A percentile compares a stretch with the other conserved stretches of the same genome.
Conservation (phyloP, 2,329 filamentous ascomycete genomes). For the Byssochlamys sp. region DNA sequence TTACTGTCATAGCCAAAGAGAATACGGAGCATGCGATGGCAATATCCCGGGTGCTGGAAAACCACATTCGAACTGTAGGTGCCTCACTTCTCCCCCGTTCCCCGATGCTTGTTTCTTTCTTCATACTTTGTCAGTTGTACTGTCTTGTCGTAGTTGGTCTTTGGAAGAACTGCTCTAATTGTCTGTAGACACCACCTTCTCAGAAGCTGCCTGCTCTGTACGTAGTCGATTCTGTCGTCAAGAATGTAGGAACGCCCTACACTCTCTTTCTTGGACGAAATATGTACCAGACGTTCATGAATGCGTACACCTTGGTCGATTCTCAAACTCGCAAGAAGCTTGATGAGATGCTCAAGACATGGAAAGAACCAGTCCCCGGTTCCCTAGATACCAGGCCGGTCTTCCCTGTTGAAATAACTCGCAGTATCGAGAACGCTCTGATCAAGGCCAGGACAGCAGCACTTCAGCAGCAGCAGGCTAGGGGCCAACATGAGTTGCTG, state of each 20-base stretch:
- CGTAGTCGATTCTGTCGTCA: constrained; percentile 94
- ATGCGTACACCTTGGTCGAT: constrained; percentile 85
- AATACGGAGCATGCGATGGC: constrained; percentile 91
- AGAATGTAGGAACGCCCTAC: constrained; percentile 96
- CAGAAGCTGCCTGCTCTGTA: constrained; percentile 94
- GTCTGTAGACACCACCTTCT: constrained; percentile 64
- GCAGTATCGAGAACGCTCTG: constrained; percentile 85
- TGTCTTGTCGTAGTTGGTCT: constrained; percentile 13
- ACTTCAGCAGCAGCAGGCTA: constrained; percentile 39
- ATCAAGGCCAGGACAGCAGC: constrained; percentile 66
- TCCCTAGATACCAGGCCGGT: constrained; percentile 88
- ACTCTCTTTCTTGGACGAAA: constrained; percentile 88
- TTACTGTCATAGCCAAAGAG: constrained; percentile 95
- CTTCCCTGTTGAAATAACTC: constrained; percentile 75
- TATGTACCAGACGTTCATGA: constrained; percentile 91
- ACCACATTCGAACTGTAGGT: constrained; percentile 91
- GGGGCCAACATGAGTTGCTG: constrained; percentile 48
- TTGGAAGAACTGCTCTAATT: constrained; percentile 24
- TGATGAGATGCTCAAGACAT: constrained; percentile 94
- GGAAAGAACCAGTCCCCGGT: constrained; percentile 92
- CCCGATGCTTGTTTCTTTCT: constrained; percentile 5
- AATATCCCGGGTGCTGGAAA: constrained; percentile 80
- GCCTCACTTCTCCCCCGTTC: constrained; percentile 4
- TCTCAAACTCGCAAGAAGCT: constrained; percentile 73
- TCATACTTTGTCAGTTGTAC: constrained; percentile 5